Evolutionary conservation across 805 yeast species (phyloP), one percentile per base, ranked within the genome.

Genomic region (Torulaspora franciscae): DNA sequence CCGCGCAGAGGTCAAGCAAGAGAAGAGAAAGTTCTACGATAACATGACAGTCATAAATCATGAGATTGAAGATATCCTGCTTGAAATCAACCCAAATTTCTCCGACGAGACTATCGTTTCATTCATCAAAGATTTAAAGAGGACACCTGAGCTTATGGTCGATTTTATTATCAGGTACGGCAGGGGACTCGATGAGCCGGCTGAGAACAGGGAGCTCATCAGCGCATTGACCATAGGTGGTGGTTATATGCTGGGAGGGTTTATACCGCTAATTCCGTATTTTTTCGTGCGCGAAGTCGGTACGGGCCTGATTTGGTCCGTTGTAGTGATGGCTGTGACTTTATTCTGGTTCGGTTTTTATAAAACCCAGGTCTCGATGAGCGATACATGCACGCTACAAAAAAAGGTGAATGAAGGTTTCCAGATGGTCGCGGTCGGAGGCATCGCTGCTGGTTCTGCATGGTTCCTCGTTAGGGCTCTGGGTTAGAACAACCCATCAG

Each of bases 391-490:
- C 55, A 75, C 86, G n/a, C 58, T 62, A 1, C 57, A 62, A 50
- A 79, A 77, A 51, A 83, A 83, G 59, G 68, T 83, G 3, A 68
- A 72, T 41, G 96, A 90, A 65, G 98, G 97, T 35, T 46, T 83
- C 14, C 95, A 88, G 68, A 91, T 93, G 98, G 81, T 88, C 43
- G 67, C 83, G n/a, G 90, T 87, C 40, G 99, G 99, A 32, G 95
- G 97, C n/a, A 70, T 85, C 26, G 98, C 99, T 17, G 98, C 99
- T 4, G 95, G 96, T 4, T 85, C 95, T 19, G 99, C 99, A 8
- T 91, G 96, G 95, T 79, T 79, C 36, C 77, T 90, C 62, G 99
- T 91, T 27, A 83, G 81, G 62, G 64, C 83, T 51, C 80, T 91
- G 49, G 96, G 59, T 39, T 56, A 48, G 48, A 15, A 13, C 11